These are phyloP conservation scores for Nicotiana obtusifolia DNA, from an alignment of 257 asterid genomes.

Conservation along the genomic window DNA sequence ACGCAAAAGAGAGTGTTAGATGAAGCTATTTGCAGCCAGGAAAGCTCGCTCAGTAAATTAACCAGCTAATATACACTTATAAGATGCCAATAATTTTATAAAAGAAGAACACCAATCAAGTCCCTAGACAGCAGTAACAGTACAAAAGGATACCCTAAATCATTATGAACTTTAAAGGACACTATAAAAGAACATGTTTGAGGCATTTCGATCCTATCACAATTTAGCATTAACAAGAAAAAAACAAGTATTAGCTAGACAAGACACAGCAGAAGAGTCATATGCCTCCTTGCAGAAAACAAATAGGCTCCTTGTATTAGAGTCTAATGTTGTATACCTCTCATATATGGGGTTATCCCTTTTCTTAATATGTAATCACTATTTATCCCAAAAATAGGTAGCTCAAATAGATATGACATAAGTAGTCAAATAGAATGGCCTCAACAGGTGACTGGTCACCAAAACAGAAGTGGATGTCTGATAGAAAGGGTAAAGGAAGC, in stretches of 20 bases:
- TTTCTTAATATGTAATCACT: not conserved
- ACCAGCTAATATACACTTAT: constrained; percentile 2
- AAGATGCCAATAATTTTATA: not conserved
- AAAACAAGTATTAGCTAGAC: not conserved
- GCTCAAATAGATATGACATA: not conserved
- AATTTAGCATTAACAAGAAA: not conserved
- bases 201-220: not conserved
- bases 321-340: not conserved
- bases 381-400: constrained; percentile 4
- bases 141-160: not conserved
- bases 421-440: not conserved
- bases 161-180: not conserved
- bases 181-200: not conserved
- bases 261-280: not conserved
- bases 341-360: not conserved
- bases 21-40: not conserved
- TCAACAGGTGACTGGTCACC: not conserved
- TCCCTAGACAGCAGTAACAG: not conserved
- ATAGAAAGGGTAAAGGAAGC: not conserved
- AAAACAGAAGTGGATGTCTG: not conserved
- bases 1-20: not conserved
- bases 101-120: not conserved
- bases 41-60: not conserved
- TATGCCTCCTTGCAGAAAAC: not conserved
- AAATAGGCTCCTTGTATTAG: not conserved